Evolutionary conservation across 2,329 filamentous ascomycete genomes (phyloP), one percentile per base, ranked within the genome.

Genomic region (Metarhizium anisopliae): DNA sequence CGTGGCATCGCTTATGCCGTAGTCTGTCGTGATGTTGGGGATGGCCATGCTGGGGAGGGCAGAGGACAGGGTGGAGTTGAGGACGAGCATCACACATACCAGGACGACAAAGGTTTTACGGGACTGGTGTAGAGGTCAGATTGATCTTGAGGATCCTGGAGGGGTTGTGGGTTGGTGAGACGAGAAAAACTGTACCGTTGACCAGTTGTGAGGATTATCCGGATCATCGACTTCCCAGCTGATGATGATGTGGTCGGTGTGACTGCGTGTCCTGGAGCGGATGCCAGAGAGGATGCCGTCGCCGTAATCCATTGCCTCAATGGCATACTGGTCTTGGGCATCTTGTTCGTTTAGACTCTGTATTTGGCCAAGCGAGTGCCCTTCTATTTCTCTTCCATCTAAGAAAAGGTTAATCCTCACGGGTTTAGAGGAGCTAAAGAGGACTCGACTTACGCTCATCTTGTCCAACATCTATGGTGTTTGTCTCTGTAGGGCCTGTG

Each of bases 21-120:
- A 89, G 60, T 85, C 74, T 3, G 69, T 65, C 2, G 77, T 72
- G 50, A 88, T 85, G 53, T 75, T 78, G 2, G 78, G 74, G 2
- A 83, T 76, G 14, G 82, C 82, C 66, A 85, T 85, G 55, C 82
- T 82, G 1, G 85, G 83, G 5, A 89, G 73, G 0, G 83, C 76
- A 47, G 81, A 86, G 1, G 80, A 81, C 70, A 89, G 81, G 10
- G 85, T 88, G 30, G 79, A 83, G 67, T 89, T 89, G 65, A 87
- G 74, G 47, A 88, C 83, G 54, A 79, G 75, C 59, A 79, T 66
- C 70, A 83, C 81, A 1, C 78, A 77, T 0, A 80, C 74, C 30
- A 81, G 63, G 2, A 85, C 64, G 6, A 87, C 75, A 42, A 73
- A 70, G 2, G 69, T 59, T 64, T 88, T 88, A 61, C 76, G 81